Evolutionary conservation across 2,329 filamentous ascomycete genomes (phyloP).

Genomic region (Fusarium anthophilum): DNA sequence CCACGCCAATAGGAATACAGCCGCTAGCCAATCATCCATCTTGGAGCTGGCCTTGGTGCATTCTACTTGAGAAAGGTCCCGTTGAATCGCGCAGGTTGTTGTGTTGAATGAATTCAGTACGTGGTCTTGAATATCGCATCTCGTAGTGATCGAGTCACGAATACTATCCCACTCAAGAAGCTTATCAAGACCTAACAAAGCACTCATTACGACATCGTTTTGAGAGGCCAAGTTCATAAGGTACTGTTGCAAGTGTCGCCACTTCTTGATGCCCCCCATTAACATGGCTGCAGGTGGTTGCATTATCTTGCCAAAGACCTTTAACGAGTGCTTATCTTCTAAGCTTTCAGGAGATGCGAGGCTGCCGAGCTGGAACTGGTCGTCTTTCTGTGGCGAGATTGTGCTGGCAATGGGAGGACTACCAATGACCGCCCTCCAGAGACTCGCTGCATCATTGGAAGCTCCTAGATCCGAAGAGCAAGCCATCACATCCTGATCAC

Average conservation of each 20-base stretch:
- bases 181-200: background rate
- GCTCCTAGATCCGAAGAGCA: background rate
- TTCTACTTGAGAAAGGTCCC: accelerated
- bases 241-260: background rate
- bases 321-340: background rate
- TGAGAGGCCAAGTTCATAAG: background rate
- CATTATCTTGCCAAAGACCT: background rate
- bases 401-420: background rate
- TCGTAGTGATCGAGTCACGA: background rate
- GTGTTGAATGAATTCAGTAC: background rate
- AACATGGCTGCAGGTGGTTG: slow-evolving; percentile 2
- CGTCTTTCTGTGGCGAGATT: background rate
- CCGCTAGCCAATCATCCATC: background rate
- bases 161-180: background rate
- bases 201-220: background rate
- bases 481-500: background rate
- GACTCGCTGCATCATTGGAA: background rate
- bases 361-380: background rate
- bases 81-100: background rate
- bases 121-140: background rate
- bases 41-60: background rate
- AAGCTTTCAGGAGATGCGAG: accelerated
- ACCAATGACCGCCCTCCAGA: background rate
- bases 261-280: slow-evolving; percentile 1
- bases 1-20: background rate